These are phyloP conservation scores for Phylloporus rhodoxanthus DNA, from an alignment of 768 basidiomycete species.

Conservation along the genomic window DNA sequence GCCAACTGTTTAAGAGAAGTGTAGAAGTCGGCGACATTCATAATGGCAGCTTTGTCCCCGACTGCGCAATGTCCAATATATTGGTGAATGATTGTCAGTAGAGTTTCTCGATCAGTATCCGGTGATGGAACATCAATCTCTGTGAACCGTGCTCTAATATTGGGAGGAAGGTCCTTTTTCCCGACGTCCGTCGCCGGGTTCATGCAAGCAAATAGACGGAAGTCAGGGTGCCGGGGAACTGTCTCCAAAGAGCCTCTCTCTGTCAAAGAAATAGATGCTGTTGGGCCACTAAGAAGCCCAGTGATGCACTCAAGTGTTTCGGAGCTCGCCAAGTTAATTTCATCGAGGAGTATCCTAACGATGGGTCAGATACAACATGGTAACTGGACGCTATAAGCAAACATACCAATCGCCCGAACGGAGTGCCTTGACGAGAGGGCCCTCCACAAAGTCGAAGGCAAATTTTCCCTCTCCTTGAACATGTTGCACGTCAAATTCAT, in stretches of 20 bases:
- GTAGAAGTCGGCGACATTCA: constrained; percentile 93
- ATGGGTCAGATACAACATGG: constrained; percentile 1
- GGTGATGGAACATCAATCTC: constrained; percentile 95
- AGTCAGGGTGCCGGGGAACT: constrained; percentile 87
- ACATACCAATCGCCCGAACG: constrained; percentile 85
- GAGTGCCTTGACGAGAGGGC: constrained; percentile 88
- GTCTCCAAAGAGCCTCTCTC: constrained; percentile 90
- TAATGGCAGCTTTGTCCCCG: constrained; percentile 79
- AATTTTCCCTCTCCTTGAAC: constrained; percentile 85
- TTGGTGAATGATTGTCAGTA: constrained; percentile 79
- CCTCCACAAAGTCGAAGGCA: constrained; percentile 93
- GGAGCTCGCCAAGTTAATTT: constrained; percentile 89
- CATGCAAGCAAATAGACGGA: constrained; percentile 98
- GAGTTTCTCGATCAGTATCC: constrained; percentile 85
- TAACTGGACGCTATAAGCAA: not conserved
- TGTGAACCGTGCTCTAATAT: constrained; percentile 87
- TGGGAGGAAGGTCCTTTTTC: constrained; percentile 92
- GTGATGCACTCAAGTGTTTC: constrained; percentile 94
- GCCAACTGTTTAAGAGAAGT: constrained; percentile 70
- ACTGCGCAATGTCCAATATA: constrained; percentile 83
- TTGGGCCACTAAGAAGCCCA: constrained; percentile 77
- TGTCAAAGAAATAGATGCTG: constrained; percentile 85
- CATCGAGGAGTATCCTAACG: constrained; percentile 86
- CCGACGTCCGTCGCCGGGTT: constrained; percentile 99
- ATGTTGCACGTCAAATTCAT: constrained; percentile 83